Conservation (phyloP, 345 rosid species). For the Lepidium sativum region DNA sequence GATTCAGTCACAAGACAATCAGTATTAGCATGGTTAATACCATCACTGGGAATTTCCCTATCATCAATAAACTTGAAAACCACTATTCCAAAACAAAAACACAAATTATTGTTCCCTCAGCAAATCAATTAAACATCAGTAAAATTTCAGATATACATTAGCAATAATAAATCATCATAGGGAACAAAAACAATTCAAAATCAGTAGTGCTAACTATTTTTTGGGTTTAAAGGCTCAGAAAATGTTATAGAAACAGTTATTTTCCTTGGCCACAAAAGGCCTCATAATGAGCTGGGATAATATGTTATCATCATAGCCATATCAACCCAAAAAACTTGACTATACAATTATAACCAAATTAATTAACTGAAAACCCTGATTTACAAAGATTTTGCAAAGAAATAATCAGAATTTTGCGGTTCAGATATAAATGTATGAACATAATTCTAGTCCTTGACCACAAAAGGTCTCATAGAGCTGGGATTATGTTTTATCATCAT, state of each 20-base stretch:
- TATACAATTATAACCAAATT: neutral
- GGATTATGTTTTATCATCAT: constrained; percentile 31
- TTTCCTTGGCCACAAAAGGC: constrained; percentile 35
- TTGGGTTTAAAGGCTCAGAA: constrained; percentile 26
- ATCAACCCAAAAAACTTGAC: neutral
- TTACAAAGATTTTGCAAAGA: neutral
- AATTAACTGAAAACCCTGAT: neutral
- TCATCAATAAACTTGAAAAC: neutral
- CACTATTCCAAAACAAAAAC: neutral
- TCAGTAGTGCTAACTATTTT: no score
- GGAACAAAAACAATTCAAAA: neutral
- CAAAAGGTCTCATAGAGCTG: constrained; percentile 34
- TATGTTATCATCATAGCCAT: constrained; percentile 37
- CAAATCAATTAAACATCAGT: constrained; percentile 8
- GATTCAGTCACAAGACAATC: constrained; percentile 30
- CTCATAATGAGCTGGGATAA: constrained; percentile 60
- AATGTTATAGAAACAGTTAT: constrained; percentile 28
- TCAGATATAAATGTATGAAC: constrained; percentile 25
- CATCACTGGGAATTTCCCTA: constrained; percentile 36
- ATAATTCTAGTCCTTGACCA: constrained; percentile 28
- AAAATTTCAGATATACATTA: constrained; percentile 29
- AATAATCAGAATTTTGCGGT: neutral
- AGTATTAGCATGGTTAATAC: constrained; percentile 52
- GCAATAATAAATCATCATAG: constrained; percentile 27
- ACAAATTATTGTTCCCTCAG: constrained; percentile 17